Evolutionary conservation across 2,329 filamentous ascomycete genomes (phyloP).

Genomic region (Lachnellula suecica): DNA sequence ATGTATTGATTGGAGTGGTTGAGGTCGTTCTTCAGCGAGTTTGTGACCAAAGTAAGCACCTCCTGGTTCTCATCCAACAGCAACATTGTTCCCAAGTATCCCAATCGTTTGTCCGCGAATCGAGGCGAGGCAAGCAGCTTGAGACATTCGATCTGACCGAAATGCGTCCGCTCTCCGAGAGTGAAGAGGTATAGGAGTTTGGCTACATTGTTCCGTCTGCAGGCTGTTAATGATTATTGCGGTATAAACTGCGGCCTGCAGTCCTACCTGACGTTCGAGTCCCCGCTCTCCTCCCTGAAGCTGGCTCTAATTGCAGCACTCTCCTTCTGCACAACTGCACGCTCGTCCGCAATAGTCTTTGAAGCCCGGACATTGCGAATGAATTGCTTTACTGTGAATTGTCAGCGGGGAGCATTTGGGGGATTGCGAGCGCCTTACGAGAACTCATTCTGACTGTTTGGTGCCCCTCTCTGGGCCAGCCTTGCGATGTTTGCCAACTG

Average conservation of each 20-base stretch:
- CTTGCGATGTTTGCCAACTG: slow-evolving; percentile 18
- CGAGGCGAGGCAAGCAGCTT: slow-evolving; percentile 95
- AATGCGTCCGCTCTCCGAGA: slow-evolving; percentile 94
- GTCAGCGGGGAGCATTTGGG: slow-evolving; percentile 15
- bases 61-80: slow-evolving; percentile 98
- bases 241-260: slow-evolving; percentile 1
- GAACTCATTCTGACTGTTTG: slow-evolving; percentile 34
- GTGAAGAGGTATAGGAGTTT: slow-evolving; percentile 99
- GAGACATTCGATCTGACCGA: slow-evolving; percentile 98
- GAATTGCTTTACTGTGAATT: slow-evolving; percentile 86
- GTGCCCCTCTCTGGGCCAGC: slow-evolving; percentile 33
- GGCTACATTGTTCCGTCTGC: slow-evolving; percentile 95
- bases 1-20: slow-evolving; percentile 98
- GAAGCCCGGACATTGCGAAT: slow-evolving; percentile 98
- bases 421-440: slow-evolving; percentile 26
- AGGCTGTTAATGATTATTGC: slow-evolving; percentile 14
- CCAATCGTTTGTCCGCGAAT: slow-evolving; percentile 95
- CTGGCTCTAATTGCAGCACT: slow-evolving; percentile 96
- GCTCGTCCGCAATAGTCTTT: slow-evolving; percentile 98
- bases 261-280: slow-evolving; percentile 82
- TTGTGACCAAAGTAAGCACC: slow-evolving; percentile 93
- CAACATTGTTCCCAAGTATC: slow-evolving; percentile 94
- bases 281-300: slow-evolving; percentile 94
- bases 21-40: slow-evolving; percentile 96
- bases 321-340: slow-evolving; percentile 97